A percentile compares a stretch with the other conserved stretches of the same genome.
These are phyloP conservation scores for Sphaerulina musiva DNA, from an alignment of 2,329 filamentous ascomycete genomes.

Conservation along the genomic window DNA sequence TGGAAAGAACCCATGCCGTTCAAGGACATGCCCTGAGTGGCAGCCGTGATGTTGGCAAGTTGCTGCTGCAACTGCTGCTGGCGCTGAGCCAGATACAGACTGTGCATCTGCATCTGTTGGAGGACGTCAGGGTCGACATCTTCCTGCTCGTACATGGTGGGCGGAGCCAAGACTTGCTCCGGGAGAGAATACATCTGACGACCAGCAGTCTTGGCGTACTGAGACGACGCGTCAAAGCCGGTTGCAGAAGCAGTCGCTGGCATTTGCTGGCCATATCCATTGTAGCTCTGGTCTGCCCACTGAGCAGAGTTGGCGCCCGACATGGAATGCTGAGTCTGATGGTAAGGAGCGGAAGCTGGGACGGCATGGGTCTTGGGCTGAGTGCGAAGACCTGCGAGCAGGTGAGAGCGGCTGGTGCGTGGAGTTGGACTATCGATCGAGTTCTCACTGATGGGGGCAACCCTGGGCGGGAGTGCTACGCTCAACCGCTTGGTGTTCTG, in stretches of 20 bases:
- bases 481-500: slow-evolving; percentile 77
- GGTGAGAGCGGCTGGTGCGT: slow-evolving; percentile 87
- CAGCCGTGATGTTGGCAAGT: slow-evolving; percentile 73
- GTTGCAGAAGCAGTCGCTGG: slow-evolving; percentile 56
- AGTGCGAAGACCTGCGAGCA: slow-evolving; percentile 87
- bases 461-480: slow-evolving; percentile 66
- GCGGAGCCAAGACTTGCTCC: slow-evolving; percentile 84
- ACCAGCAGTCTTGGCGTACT: slow-evolving; percentile 43
- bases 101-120: slow-evolving; percentile 82
- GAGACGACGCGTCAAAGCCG: slow-evolving; percentile 40
- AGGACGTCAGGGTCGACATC: slow-evolving; percentile 81
- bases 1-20: slow-evolving; percentile 35
- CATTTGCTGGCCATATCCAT: slow-evolving; percentile 41
- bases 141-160: slow-evolving; percentile 64
- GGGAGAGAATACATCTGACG: slow-evolving; percentile 60
- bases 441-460: slow-evolving; percentile 59
- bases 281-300: slow-evolving; percentile 39
- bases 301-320: slow-evolving; percentile 43
- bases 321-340: slow-evolving; percentile 47
- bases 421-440: slow-evolving; percentile 70
- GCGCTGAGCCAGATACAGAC: slow-evolving; percentile 86
- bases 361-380: slow-evolving; percentile 79
- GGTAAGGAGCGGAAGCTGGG: slow-evolving; percentile 57
- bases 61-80: slow-evolving; percentile 94
- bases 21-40: slow-evolving; percentile 69